Percentiles rank a stretch among this genome's conserved stretches.
Conservation (phyloP, 129 eudicot species). For the Glebionis coronaria region DNA sequence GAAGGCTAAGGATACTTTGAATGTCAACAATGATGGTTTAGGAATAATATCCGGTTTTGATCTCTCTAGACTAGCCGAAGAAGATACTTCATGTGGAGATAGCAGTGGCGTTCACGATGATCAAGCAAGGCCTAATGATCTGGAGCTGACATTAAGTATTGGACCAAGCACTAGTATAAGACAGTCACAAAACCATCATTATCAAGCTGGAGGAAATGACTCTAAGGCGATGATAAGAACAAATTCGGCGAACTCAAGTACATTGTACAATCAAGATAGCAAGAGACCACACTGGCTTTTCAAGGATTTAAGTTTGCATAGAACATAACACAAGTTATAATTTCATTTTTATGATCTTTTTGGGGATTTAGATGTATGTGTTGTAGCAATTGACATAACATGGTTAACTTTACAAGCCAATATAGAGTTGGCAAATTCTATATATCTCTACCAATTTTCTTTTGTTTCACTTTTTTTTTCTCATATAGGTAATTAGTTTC, state of each 20-base stretch:
- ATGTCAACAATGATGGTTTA: conserved; percentile 22
- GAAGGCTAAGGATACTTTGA: conserved; percentile 1
- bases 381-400: conserved; percentile 16
- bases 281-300: conserved; percentile 48
- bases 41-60: conserved; percentile 39
- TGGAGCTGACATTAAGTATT: conserved; percentile 60
- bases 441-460: not conserved
- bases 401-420: conserved; percentile 21
- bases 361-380: conserved; percentile 11
- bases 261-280: conserved; percentile 31
- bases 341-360: not conserved
- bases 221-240: conserved; percentile 24
- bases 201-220: conserved; percentile 4
- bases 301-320: conserved; percentile 44
- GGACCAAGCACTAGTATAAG: conserved; percentile 43
- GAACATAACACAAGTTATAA: conserved; percentile 26
- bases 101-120: conserved; percentile 20
- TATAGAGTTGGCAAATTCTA: conserved; percentile 1
- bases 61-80: conserved; percentile 38
- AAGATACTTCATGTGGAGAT: conserved; percentile 29
- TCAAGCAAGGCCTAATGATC: conserved; percentile 22
- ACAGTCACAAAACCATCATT: conserved; percentile 19
- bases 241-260: conserved; percentile 34
- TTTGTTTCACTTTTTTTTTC: not conserved
- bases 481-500: not conserved